phyloP scores from a whole-genome alignment of 805 yeast species.

The Wickerhamiella slavikovae region DNA sequence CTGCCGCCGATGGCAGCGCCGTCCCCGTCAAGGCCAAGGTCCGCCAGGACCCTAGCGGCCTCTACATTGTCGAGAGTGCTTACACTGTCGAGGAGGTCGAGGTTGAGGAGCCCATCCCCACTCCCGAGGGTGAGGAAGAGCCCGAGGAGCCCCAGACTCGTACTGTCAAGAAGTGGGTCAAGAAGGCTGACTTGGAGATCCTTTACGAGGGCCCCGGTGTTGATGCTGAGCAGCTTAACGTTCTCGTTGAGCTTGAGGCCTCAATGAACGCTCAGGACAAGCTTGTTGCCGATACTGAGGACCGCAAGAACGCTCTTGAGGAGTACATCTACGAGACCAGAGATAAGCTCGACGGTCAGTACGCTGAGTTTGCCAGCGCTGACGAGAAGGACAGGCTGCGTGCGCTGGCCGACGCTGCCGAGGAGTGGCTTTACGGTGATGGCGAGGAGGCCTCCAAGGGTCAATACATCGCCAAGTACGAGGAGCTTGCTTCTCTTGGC shows the following conservation, averaged over 20 bases:
- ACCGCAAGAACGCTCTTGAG: slow-evolving; percentile 93
- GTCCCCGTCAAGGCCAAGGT: slow-evolving; percentile 82
- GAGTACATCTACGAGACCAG: slow-evolving; percentile 96
- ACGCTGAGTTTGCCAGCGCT: slow-evolving; percentile 70
- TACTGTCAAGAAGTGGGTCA: slow-evolving; percentile 82
- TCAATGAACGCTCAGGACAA: slow-evolving; percentile 77
- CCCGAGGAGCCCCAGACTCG: slow-evolving; percentile 52
- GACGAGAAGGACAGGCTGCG: slow-evolving; percentile 70
- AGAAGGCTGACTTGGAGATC: slow-evolving; percentile 61
- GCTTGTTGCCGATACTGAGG: slow-evolving; percentile 96
- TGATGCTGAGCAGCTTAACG: slow-evolving; percentile 41
- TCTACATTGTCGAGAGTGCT: slow-evolving; percentile 84
- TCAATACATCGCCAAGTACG: slow-evolving; percentile 91
- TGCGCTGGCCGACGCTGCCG: slow-evolving; percentile 61
- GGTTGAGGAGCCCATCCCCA: slow-evolving; percentile 74
- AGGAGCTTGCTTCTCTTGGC: slow-evolving; percentile 87
- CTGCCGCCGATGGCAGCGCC: slow-evolving; percentile 36
- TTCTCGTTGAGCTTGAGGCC: slow-evolving; percentile 62
- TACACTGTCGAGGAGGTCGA: slow-evolving; percentile 82
- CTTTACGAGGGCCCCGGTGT: slow-evolving; percentile 32
- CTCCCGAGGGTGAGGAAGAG: slow-evolving; percentile 27
- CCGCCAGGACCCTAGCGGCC: slow-evolving; percentile 93
- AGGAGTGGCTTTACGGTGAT: slow-evolving; percentile 96
- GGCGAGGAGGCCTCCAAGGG: slow-evolving; percentile 95
- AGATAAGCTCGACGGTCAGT: slow-evolving; percentile 87